phyloP scores from a whole-genome alignment of 2,329 filamentous ascomycete genomes.

The Xylariaceae sp. region DNA sequence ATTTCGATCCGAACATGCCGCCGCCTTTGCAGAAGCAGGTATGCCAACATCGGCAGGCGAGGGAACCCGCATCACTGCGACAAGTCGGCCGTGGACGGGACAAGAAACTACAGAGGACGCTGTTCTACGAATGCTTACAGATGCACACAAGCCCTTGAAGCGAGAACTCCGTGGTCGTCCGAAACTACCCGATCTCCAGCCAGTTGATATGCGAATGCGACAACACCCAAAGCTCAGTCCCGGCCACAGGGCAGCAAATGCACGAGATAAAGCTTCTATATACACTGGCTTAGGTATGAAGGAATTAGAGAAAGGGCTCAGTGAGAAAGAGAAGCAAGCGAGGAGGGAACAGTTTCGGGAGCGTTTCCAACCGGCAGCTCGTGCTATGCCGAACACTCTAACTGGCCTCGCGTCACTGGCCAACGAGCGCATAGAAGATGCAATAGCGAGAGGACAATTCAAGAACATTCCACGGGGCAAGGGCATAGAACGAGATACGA shows the following conservation, averaged over 20 bases:
- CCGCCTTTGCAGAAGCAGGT: constrained; percentile 56
- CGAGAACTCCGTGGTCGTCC: constrained; percentile 55
- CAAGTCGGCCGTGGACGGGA: constrained; percentile 77
- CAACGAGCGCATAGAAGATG: constrained; percentile 90
- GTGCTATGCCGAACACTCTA: constrained; percentile 77
- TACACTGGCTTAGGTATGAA: constrained; percentile 59
- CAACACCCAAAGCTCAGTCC: constrained; percentile 48
- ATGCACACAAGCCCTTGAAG: constrained; percentile 74
- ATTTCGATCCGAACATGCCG: constrained; percentile 58
- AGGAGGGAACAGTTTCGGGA: constrained; percentile 78
- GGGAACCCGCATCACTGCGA: constrained; percentile 72
- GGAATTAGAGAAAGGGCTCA: constrained; percentile 61
- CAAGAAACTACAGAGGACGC: constrained; percentile 76
- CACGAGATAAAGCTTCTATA: constrained; percentile 62
- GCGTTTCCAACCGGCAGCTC: constrained; percentile 75
- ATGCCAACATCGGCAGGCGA: constrained; percentile 66
- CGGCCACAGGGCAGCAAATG: constrained; percentile 58
- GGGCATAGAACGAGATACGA: constrained; percentile 79
- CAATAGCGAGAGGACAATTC: constrained; percentile 91
- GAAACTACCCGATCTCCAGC: constrained; percentile 50
- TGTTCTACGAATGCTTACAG: constrained; percentile 83
- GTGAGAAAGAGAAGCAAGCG: constrained; percentile 74
- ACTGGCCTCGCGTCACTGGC: constrained; percentile 82
- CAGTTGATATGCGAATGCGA: constrained; percentile 61
- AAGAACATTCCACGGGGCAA: constrained; percentile 81